Conservation (phyloP, 1,139 yeast genomes). For the Pneumocystis sp. region DNA sequence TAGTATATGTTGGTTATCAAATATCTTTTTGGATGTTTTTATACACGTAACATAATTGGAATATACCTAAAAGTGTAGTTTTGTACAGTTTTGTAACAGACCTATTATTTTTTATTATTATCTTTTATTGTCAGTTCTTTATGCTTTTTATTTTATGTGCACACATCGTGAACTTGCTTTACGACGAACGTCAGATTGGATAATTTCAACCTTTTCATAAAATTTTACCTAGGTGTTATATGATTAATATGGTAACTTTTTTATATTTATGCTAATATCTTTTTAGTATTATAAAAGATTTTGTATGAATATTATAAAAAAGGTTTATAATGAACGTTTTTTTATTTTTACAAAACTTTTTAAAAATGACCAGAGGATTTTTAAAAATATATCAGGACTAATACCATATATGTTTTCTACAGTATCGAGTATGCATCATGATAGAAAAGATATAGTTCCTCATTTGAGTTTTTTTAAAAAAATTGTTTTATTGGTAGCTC, state of each 20-base stretch:
- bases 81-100: background rate
- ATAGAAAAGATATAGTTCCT: background rate
- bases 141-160: background rate
- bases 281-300: background rate
- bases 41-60: background rate
- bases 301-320: background rate
- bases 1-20: background rate
- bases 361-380: background rate
- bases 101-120: background rate
- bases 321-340: background rate
- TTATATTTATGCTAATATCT: background rate
- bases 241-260: background rate
- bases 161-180: background rate
- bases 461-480: background rate
- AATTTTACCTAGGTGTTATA: background rate
- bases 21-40: background rate
- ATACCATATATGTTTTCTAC: background rate
- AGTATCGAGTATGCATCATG: background rate
- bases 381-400: background rate
- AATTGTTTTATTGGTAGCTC: background rate
- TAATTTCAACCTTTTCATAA: background rate
- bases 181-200: background rate
- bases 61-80: background rate
- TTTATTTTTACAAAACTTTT: background rate
- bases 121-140: background rate